Percentiles rank a stretch among this genome's conserved stretches.
phyloP scores from a whole-genome alignment of 257 asterid species.

The Scutellaria baicalensis region DNA sequence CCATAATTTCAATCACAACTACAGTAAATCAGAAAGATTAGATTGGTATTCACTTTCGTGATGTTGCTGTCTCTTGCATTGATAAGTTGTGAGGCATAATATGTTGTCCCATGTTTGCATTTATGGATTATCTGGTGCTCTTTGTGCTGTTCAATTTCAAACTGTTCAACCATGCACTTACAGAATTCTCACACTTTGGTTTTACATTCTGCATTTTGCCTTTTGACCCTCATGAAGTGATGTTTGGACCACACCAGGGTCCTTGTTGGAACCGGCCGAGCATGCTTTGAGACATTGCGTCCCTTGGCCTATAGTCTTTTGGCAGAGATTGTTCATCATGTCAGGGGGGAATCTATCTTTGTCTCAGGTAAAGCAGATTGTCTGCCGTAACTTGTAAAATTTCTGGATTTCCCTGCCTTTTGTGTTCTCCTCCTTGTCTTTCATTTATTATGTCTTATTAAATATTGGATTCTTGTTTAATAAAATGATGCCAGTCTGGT shows the following conservation, averaged over 20 bases:
- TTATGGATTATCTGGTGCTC: conserved; percentile 3
- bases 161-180: not conserved
- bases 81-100: conserved; percentile 5
- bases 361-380: conserved; percentile 62
- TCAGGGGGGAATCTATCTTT: conserved; percentile 90
- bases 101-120: not conserved
- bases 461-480: not conserved
- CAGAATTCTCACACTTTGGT: not conserved
- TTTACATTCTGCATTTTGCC: conserved; percentile 1
- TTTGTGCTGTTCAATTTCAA: conserved; percentile 1
- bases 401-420: not conserved
- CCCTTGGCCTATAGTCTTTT: conserved; percentile 98
- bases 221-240: conserved; percentile 10
- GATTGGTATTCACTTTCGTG: conserved; percentile 1
- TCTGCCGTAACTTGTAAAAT: not conserved
- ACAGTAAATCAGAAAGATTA: not conserved
- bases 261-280: conserved; percentile 97
- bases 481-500: not conserved
- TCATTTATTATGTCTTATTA: not conserved
- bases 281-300: conserved; percentile 96
- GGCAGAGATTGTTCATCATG: conserved; percentile 99
- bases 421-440: not conserved
- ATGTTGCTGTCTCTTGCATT: conserved; percentile 1
- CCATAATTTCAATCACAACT: not conserved
- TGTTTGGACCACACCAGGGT: conserved; percentile 54